Evolutionary conservation across 768 basidiomycete genomes (phyloP).

Genomic region (Gyrodon lividus): DNA sequence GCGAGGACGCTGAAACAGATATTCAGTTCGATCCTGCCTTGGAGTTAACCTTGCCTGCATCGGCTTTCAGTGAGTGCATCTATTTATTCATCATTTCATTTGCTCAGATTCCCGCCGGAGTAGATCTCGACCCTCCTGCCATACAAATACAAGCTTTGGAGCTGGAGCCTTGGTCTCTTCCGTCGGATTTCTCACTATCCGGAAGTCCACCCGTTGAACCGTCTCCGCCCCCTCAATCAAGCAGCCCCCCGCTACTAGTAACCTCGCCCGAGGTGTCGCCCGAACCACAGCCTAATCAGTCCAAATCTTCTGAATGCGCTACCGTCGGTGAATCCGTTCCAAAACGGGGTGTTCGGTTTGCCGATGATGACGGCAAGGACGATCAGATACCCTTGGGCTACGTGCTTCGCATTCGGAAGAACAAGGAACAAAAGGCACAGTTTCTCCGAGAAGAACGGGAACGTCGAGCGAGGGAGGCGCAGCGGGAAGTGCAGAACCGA

Average conservation of each 20-base stretch:
- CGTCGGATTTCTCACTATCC: slow-evolving; percentile 1
- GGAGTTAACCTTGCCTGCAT: slow-evolving; percentile 16
- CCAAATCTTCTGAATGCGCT: slow-evolving; percentile 11
- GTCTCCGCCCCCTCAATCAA: slow-evolving; percentile 3
- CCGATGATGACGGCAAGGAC: slow-evolving; percentile 59
- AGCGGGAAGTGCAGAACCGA: slow-evolving; percentile 31
- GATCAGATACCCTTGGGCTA: slow-evolving; percentile 69
- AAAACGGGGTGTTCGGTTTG: slow-evolving; percentile 62
- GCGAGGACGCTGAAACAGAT: slow-evolving; percentile 4
- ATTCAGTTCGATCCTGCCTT: slow-evolving; percentile 15
- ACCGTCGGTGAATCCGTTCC: slow-evolving; percentile 12
- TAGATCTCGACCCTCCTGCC: slow-evolving; percentile 24
- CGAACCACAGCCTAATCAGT: not conserved
- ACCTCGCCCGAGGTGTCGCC: not conserved
- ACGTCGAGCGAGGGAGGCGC: slow-evolving; percentile 43
- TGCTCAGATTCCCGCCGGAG: slow-evolving; percentile 12
- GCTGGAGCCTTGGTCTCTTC: slow-evolving; percentile 4
- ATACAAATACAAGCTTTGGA: slow-evolving; percentile 5
- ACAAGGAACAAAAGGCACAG: slow-evolving; percentile 67
- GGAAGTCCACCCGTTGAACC: not conserved
- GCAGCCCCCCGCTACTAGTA: not conserved
- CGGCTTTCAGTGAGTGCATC: slow-evolving; percentile 18
- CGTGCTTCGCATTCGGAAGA: slow-evolving; percentile 69
- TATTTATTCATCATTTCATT: not conserved
- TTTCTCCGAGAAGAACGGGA: slow-evolving; percentile 63